phyloP scores from a whole-genome alignment of 257 asterid genomes.

The Nicotiana undulata region DNA sequence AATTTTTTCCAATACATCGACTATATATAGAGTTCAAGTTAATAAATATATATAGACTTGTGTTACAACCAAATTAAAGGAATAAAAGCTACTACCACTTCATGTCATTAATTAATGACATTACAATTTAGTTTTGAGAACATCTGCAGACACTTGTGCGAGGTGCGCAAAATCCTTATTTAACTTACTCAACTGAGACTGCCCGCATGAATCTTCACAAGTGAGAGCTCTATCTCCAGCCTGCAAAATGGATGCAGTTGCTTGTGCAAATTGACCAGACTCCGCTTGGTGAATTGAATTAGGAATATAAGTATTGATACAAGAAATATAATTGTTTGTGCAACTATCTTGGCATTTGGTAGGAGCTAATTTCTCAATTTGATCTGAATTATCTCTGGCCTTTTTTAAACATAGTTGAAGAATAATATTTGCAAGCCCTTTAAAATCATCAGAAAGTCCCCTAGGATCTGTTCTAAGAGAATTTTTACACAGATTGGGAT shows the following conservation, averaged over 20 bases:
- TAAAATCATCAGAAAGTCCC: not conserved
- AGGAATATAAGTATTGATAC: not conserved
- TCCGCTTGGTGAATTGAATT: not conserved
- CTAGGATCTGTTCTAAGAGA: constrained; percentile 7
- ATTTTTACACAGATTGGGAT: not conserved
- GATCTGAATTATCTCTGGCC: not conserved
- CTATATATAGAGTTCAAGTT: not conserved
- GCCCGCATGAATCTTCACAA: constrained; percentile 5
- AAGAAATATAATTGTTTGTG: not conserved
- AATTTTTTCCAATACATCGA: not conserved
- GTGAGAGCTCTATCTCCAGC: constrained; percentile 1
- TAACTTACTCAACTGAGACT: not conserved
- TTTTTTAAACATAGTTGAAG: not conserved
- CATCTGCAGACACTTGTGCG: not conserved
- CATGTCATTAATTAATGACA: not conserved
- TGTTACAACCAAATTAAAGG: no score
- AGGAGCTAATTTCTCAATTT: not conserved
- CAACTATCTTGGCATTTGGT: not conserved
- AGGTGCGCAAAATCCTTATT: not conserved
- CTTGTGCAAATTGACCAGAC: not conserved
- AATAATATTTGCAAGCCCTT: not conserved
- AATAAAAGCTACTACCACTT: no score
- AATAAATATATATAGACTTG: not conserved
- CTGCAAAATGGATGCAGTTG: not conserved
- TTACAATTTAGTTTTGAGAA: not conserved